These are phyloP conservation scores for Poterioochromonas sp. DNA, from an alignment of 352 stramenopile species.

Conservation along the genomic window DNA sequence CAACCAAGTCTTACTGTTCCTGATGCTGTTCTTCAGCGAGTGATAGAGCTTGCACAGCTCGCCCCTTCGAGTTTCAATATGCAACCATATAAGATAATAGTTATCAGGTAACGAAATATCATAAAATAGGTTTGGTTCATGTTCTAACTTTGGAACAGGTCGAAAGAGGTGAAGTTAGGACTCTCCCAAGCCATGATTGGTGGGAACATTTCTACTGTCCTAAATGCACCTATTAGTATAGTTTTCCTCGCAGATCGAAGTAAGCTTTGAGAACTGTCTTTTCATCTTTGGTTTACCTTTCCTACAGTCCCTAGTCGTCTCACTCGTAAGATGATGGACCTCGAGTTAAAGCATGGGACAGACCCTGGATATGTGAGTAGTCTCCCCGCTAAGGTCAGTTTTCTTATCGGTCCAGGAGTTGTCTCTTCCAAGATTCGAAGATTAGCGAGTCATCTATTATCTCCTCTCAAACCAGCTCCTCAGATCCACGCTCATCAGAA, in stretches of 20 bases:
- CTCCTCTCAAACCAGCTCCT: slow-evolving; percentile 13
- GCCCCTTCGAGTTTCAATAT: slow-evolving; percentile 34
- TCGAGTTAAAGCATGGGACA: slow-evolving; percentile 19
- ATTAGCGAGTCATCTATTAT: slow-evolving; percentile 17
- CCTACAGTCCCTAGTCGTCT: background rate
- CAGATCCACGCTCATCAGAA: background rate
- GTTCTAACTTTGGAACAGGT: too few relatives aligned
- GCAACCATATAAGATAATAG: slow-evolving; percentile 28
- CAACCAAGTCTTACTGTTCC: too few relatives aligned
- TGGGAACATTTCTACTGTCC: background rate
- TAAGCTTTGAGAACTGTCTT: too few relatives aligned
- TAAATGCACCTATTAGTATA: background rate
- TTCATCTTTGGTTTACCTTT: too few relatives aligned
- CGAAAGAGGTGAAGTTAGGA: too few relatives aligned
- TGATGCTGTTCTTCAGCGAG: background rate
- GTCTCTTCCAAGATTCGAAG: background rate
- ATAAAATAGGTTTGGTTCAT: background rate
- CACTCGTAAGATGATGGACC: slow-evolving; percentile 18
- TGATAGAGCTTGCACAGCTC: slow-evolving; percentile 20
- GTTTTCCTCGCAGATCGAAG: background rate
- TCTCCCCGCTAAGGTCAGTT: slow-evolving; percentile 20
- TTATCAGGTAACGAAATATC: slow-evolving; percentile 1
- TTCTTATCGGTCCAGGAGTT: slow-evolving; percentile 5
- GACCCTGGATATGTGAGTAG: background rate
- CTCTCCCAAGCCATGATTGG: slow-evolving; percentile 32